phyloP scores from a whole-genome alignment of 1,139 yeast species.

The Candida smagusa region DNA sequence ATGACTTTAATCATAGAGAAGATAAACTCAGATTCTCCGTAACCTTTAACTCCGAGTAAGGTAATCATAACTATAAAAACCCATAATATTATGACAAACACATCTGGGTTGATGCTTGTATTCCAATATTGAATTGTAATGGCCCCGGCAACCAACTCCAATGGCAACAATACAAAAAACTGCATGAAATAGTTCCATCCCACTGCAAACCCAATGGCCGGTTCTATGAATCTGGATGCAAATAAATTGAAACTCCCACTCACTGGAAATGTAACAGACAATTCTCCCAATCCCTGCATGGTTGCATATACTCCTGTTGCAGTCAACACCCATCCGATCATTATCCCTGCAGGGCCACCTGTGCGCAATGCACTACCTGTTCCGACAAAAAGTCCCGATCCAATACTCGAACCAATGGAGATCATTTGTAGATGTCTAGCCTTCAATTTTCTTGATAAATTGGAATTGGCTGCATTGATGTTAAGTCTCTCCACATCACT shows the following conservation, averaged over 20 bases:
- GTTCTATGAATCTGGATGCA: slow-evolving; percentile 40
- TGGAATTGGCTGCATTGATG: slow-evolving; percentile 36
- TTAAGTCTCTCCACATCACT: slow-evolving; percentile 37
- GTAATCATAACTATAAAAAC: slow-evolving; percentile 33
- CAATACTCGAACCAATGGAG: slow-evolving; percentile 64
- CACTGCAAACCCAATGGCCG: slow-evolving; percentile 40
- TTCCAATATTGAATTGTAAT: slow-evolving; percentile 43
- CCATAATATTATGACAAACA: slow-evolving; percentile 40
- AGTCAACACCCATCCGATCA: slow-evolving; percentile 41
- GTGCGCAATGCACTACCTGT: slow-evolving; percentile 31
- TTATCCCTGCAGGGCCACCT: slow-evolving; percentile 78
- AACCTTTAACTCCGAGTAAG: slow-evolving; percentile 39
- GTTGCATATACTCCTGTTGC: slow-evolving; percentile 23
- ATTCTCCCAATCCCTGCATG: slow-evolving; percentile 42
- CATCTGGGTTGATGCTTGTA: slow-evolving; percentile 32
- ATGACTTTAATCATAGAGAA: slow-evolving; percentile 37
- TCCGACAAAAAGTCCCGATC: slow-evolving; percentile 51
- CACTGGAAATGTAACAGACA: slow-evolving; percentile 37
- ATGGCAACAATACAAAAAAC: slow-evolving; percentile 21
- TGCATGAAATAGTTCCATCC: slow-evolving; percentile 45
- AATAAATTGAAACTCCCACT: slow-evolving; percentile 39
- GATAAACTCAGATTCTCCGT: slow-evolving; percentile 44
- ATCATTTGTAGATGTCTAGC: slow-evolving; percentile 60
- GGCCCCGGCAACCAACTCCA: slow-evolving; percentile 37
- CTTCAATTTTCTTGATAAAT: slow-evolving; percentile 32